These are phyloP conservation scores for Hibiscus trionum DNA, from an alignment of 345 rosid genomes.

Conservation along the genomic window DNA sequence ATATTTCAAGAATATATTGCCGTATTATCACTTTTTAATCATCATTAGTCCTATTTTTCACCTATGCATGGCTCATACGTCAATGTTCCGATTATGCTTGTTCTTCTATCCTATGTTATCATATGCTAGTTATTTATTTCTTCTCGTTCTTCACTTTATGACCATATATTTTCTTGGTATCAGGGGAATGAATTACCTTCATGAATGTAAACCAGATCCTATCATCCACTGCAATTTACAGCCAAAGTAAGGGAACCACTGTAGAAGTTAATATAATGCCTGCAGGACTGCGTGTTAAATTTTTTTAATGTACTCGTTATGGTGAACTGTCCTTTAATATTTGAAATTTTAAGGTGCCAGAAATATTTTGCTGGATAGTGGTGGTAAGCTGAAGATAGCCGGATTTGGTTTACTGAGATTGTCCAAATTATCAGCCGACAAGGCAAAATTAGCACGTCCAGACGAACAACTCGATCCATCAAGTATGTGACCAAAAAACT, in stretches of 20 bases:
- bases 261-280: constrained; percentile 30
- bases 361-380: constrained; percentile 95
- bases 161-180: constrained; percentile 20
- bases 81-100: not conserved
- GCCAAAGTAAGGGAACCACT: constrained; percentile 86
- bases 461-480: constrained; percentile 37
- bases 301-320: constrained; percentile 11
- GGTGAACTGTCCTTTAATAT: constrained; percentile 51
- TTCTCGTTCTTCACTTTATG: not conserved
- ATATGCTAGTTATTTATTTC: not conserved
- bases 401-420: constrained; percentile 75
- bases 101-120: not conserved
- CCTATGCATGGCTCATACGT: not conserved
- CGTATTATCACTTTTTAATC: not conserved
- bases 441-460: constrained; percentile 43
- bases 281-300: constrained; percentile 11
- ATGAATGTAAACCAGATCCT: constrained; percentile 81
- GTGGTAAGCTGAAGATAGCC: constrained; percentile 75
- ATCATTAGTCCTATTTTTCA: not conserved
- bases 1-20: not conserved
- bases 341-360: constrained; percentile 97
- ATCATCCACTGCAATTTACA: constrained; percentile 79
- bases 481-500: constrained; percentile 31
- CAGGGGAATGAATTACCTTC: constrained; percentile 77
- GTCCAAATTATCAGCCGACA: constrained; percentile 50